A percentile compares a stretch with the other conserved stretches of the same genome.
phyloP scores from a whole-genome alignment of 169 alveolate genomes.

The Plasmodium fragile region DNA sequence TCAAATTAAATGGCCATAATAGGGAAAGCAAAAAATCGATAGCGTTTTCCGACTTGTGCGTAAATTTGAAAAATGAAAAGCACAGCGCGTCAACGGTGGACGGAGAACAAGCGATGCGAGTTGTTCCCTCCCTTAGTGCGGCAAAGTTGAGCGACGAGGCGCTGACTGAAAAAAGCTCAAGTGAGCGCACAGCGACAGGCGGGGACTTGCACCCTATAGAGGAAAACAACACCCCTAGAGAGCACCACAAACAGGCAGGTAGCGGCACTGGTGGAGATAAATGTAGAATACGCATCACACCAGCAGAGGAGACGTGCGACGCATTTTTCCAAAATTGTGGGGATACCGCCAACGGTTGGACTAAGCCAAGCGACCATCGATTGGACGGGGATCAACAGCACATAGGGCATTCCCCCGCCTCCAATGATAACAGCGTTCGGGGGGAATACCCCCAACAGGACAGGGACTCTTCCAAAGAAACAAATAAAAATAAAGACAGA shows the following conservation, averaged over 20 bases:
- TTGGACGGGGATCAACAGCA: not conserved
- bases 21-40: not conserved
- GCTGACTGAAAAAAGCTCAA: not conserved
- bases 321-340: not conserved
- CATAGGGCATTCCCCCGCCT: not conserved
- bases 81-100: not conserved
- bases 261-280: not conserved
- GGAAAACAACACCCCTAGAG: not conserved
- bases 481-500: not conserved
- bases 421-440: not conserved
- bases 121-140: not conserved
- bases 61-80: constrained; percentile 1
- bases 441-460: not conserved
- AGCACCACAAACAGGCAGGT: not conserved
- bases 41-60: constrained; percentile 5
- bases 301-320: not conserved
- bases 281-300: not conserved
- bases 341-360: not conserved
- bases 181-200: not conserved
- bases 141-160: not conserved
- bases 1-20: not conserved
- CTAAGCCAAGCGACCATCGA: not conserved
- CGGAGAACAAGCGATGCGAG: not conserved
- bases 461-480: not conserved
- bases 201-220: not conserved